Percentiles rank a stretch among this genome's conserved stretches.
phyloP scores from a whole-genome alignment of 2,329 filamentous ascomycete genomes.

The Fusarium floridanum region DNA sequence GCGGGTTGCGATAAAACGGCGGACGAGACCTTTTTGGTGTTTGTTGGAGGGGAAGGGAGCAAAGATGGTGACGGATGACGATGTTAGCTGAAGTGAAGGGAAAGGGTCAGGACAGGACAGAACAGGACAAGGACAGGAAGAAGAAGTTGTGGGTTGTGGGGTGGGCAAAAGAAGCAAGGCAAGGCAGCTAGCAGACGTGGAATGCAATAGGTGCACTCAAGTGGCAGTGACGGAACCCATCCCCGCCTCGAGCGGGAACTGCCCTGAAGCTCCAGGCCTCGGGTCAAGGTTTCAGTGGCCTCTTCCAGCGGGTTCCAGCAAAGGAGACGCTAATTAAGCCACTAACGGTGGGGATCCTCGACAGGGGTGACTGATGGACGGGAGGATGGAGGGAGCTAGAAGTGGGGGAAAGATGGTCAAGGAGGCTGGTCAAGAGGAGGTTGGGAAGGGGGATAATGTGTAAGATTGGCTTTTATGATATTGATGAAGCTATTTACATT shows the following conservation, averaged over 20 bases:
- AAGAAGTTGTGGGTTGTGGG: constrained; percentile 31
- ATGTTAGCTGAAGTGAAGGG: constrained; percentile 23
- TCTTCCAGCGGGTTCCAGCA: constrained; percentile 21
- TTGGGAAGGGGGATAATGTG: constrained; percentile 24
- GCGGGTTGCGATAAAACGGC: constrained; percentile 6
- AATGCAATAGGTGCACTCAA: constrained; percentile 10
- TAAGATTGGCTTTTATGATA: constrained; percentile 3
- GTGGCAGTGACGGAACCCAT: constrained; percentile 29
- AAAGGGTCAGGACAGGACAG: not conserved
- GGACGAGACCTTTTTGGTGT: constrained; percentile 8
- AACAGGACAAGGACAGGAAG: not conserved
- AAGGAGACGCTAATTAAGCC: constrained; percentile 27
- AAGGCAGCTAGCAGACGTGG: constrained; percentile 17
- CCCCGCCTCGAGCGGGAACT: constrained; percentile 30
- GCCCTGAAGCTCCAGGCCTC: constrained; percentile 36
- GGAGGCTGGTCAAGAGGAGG: constrained; percentile 25
- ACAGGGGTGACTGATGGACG: constrained; percentile 21
- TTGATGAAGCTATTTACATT: not conserved
- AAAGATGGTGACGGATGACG: constrained; percentile 33
- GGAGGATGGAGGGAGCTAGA: constrained; percentile 23
- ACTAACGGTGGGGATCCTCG: constrained; percentile 16
- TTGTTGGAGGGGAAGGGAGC: not conserved
- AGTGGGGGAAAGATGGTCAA: constrained; percentile 13
- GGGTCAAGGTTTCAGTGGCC: constrained; percentile 30
- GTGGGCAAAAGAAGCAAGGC: constrained; percentile 28